Conservation (phyloP, 805 yeast genomes). For the Metschnikowia aberdeeniae region DNA sequence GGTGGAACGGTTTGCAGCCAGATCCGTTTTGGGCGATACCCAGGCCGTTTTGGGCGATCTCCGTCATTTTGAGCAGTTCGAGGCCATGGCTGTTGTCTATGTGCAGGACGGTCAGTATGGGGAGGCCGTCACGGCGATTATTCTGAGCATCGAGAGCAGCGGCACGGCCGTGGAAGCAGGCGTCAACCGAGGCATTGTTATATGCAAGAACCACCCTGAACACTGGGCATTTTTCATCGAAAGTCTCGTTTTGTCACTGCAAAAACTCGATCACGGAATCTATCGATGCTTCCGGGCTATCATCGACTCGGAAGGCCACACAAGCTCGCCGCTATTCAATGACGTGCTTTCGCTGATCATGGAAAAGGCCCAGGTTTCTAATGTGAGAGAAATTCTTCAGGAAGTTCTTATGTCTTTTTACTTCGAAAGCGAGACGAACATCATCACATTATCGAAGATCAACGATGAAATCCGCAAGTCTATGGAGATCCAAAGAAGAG, state of each 20-base stretch:
- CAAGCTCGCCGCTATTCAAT: conserved; percentile 6
- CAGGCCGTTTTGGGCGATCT: conserved; percentile 16
- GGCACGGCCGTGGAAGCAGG: background rate
- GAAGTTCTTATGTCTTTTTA: conserved; percentile 63
- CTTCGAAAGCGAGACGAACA: conserved; percentile 56
- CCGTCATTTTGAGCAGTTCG: conserved; percentile 21
- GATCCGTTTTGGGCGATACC: conserved; percentile 6
- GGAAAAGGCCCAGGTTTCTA: conserved; percentile 42
- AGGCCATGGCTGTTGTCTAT: conserved; percentile 30
- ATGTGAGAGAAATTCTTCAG: conserved; percentile 54
- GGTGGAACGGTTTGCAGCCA: conserved; percentile 9
- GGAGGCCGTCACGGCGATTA: conserved; percentile 30
- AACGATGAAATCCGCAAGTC: conserved; percentile 52
- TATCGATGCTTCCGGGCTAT: conserved; percentile 31
- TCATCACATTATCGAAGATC: conserved; percentile 48
- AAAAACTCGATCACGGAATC: conserved; percentile 24
- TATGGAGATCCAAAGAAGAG: conserved; percentile 38
- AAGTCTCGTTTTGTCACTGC: conserved; percentile 16
- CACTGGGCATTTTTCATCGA: conserved; percentile 31
- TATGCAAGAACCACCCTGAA: conserved; percentile 20
- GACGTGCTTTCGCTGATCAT: conserved; percentile 12
- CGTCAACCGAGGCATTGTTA: conserved; percentile 7
- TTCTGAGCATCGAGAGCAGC: conserved; percentile 24
- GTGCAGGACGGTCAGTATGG: conserved; percentile 19
- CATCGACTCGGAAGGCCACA: conserved; percentile 22